phyloP scores from a whole-genome alignment of 768 basidiomycete genomes.

The Suillus ampliporus region DNA sequence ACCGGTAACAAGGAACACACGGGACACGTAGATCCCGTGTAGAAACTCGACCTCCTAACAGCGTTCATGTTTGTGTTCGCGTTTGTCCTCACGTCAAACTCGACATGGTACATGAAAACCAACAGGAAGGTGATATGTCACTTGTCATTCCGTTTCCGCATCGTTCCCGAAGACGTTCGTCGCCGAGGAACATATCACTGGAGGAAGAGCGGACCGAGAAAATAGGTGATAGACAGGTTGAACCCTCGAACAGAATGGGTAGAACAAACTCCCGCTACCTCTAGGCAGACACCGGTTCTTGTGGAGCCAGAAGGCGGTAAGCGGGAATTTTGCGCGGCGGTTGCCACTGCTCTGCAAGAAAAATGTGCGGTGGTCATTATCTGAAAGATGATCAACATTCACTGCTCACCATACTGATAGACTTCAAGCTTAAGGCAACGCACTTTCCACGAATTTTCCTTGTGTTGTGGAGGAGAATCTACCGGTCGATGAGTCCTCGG shows the following conservation, averaged over 20 bases:
- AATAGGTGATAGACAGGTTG: background rate
- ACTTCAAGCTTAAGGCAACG: background rate
- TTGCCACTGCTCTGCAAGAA: background rate
- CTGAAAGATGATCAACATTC: background rate
- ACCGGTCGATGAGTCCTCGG: background rate
- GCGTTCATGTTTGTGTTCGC: too few relatives aligned
- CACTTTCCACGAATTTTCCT: background rate
- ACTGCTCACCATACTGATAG: background rate
- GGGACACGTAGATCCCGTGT: too few relatives aligned
- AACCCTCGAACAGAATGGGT: background rate
- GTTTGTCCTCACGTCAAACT: background rate
- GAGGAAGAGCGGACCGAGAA: background rate
- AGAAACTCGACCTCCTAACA: background rate
- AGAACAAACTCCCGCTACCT: background rate
- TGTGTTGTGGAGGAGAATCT: background rate
- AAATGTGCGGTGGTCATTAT: background rate
- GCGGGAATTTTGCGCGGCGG: background rate
- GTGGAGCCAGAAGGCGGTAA: too few relatives aligned
- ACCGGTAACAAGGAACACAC: background rate
- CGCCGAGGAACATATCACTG: background rate
- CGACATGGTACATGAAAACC: background rate
- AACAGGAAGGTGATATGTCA: background rate
- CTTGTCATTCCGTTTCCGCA: background rate
- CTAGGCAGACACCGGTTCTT: background rate
- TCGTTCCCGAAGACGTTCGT: background rate